Conservation (phyloP, 305 asterid genomes). For the Petunia hybrid region DNA sequence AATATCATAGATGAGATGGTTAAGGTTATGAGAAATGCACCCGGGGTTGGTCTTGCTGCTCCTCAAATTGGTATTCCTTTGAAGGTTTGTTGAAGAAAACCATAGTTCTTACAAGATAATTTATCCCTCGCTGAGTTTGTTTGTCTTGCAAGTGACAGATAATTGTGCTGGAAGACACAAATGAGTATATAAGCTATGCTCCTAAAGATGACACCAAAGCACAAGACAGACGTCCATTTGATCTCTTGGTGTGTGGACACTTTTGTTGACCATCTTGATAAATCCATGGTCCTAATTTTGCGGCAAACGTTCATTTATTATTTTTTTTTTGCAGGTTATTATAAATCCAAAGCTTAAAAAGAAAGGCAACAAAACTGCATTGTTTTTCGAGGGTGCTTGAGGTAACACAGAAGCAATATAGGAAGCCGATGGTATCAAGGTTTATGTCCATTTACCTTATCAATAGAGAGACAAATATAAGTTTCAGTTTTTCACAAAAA, state of each 20-base stretch:
- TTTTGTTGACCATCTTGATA: conserved; percentile 11
- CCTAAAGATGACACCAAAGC: conserved; percentile 63
- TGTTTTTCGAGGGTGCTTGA: conserved; percentile 92
- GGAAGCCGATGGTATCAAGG: too few species aligned
- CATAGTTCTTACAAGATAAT: neutral
- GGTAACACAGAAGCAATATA: conserved; percentile 49
- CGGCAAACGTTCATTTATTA: conserved; percentile 16
- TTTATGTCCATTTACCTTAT: too few species aligned
- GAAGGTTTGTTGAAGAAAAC: conserved; percentile 51
- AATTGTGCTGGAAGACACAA: conserved; percentile 85
- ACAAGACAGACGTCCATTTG: conserved; percentile 78
- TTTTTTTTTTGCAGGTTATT: conserved; percentile 70
- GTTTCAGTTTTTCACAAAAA: too few species aligned
- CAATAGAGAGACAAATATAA: too few species aligned
- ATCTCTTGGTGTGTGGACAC: conserved; percentile 75
- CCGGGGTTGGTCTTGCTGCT: conserved; percentile 99
- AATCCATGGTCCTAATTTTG: neutral
- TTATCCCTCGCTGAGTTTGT: neutral
- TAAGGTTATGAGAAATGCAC: conserved; percentile 79
- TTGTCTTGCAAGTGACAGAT: conserved; percentile 56
- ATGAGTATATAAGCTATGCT: conserved; percentile 72
- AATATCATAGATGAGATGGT: conserved; percentile 87
- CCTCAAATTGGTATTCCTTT: conserved; percentile 94
- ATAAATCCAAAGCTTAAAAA: conserved; percentile 73
- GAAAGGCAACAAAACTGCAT: conserved; percentile 73